Evolutionary conservation across 78 protist species (phyloP).

Genomic region (Monosiga brevicollis): DNA sequence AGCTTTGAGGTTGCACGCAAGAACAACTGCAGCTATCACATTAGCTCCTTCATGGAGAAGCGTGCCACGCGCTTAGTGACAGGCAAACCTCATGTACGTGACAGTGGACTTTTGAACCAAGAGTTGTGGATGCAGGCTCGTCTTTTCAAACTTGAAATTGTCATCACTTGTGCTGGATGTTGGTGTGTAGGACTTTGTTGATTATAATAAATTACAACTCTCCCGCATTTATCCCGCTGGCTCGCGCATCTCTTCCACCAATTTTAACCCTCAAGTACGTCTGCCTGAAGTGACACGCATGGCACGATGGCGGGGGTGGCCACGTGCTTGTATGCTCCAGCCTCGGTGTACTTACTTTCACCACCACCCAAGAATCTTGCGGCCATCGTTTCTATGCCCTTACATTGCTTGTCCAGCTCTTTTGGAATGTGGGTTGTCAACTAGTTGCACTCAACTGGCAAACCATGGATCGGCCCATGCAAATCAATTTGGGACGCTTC

Average conservation of each 20-base stretch:
- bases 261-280: conserved; percentile 61
- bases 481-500: conserved; percentile 2
- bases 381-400: no score
- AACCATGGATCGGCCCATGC: conserved; percentile 37
- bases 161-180: no score
- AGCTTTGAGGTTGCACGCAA: not conserved
- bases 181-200: conserved; percentile 18
- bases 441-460: conserved; percentile 70
- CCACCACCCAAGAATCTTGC: no score
- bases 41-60: conserved; percentile 13
- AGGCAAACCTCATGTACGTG: conserved; percentile 16
- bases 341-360: no score
- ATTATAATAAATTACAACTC: conserved; percentile 30
- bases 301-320: no score
- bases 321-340: no score
- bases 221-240: conserved; percentile 75
- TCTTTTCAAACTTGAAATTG: no score
- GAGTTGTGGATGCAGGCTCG: no score
- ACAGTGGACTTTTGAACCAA: no score
- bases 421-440: conserved; percentile 44
- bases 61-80: not conserved
- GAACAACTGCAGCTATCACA: conserved; percentile 3
- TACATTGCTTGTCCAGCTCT: no score
- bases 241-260: conserved; percentile 54
- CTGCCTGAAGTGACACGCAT: no score